Evolutionary conservation across 2,329 filamentous ascomycete genomes (phyloP).

Genomic region (Hymenoscyphus linearis): DNA sequence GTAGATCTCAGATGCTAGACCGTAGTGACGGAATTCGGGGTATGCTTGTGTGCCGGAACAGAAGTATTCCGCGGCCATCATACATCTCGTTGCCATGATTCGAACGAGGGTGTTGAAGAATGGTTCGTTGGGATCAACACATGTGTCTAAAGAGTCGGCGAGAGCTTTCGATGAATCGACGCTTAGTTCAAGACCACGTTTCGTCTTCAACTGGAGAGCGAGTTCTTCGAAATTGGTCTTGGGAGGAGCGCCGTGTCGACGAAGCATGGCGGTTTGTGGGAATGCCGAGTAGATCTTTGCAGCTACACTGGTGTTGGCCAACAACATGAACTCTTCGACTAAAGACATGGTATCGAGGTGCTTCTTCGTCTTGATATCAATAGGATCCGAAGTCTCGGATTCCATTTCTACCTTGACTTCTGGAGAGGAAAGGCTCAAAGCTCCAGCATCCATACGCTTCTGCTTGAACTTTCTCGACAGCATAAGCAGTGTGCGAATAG

Average conservation of each 20-base stretch:
- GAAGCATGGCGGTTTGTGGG: constrained; percentile 89
- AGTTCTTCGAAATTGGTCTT: constrained; percentile 97
- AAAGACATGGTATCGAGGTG: constrained; percentile 94
- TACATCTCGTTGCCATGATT: constrained; percentile 96
- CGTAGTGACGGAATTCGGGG: constrained; percentile 94
- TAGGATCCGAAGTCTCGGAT: constrained; percentile 90
- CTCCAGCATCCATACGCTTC: constrained; percentile 94
- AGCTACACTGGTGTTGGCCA: constrained; percentile 94
- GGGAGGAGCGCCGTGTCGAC: constrained; percentile 85
- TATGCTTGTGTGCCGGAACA: constrained; percentile 89
- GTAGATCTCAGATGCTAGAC: constrained; percentile 93
- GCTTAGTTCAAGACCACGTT: constrained; percentile 72
- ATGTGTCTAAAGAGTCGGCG: constrained; percentile 84
- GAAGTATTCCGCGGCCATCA: constrained; percentile 99
- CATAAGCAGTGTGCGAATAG: constrained; percentile 80
- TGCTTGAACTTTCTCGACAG: constrained; percentile 91
- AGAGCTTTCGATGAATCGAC: constrained; percentile 88
- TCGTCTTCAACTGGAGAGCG: constrained; percentile 81
- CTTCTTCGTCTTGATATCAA: constrained; percentile 93
- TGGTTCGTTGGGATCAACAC: constrained; percentile 72
- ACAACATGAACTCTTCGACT: constrained; percentile 98
- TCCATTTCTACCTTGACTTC: constrained; percentile 95
- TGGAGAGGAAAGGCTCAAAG: constrained; percentile 91
- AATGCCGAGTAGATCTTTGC: constrained; percentile 86
- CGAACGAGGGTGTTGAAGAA: constrained; percentile 99